Evolutionary conservation across 306 rosid species (phyloP), one percentile per base, ranked within the genome.

Genomic region (Comarum palustre): DNA sequence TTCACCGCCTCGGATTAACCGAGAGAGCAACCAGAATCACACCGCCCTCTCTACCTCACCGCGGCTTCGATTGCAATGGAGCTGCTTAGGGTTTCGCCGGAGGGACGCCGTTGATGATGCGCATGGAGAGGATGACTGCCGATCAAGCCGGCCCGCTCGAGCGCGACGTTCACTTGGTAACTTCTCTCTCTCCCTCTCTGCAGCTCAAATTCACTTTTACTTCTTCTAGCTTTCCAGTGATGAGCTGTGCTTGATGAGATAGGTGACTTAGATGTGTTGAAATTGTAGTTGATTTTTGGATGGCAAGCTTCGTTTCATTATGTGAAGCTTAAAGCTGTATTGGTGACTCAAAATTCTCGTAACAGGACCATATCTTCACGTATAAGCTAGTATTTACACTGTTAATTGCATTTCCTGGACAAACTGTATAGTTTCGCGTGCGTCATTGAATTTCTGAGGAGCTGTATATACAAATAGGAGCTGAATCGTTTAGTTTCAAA

Each of bases 81-180:
- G 61, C 38, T 39, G 38, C 64, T 17, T 72, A 72, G 75, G 75
- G 75, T 72, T 72, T 72, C 43, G 67, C 52, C 10, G 69, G 68
- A 29, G 51, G 57, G 59, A 76, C n/a, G 38, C 36, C 31, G 71
- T 25, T 66, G 66, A 25, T 58, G 57, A 36, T 58, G 62, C 32
- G 68, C 25, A 52, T 66, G 72, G 71, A 78, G 48, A 66, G 58
- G 66, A 66, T 78, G 82, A 66, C 52, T 2, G 54, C 71, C 58
- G 77, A 78, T 72, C 82, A 78, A 61, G 55, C 67, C 43, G 77
- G 77, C 45, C 73, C 77, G 16, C 72, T 54, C 52, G 82, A 78
- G 17, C 59, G 77, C 58, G 82, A 78, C 77, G 38, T 72, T 72
- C 77, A 78, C 52, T 72, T 72, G 77, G 82, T 78, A 68, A 51